Percentiles rank a stretch among this genome's conserved stretches.
These are phyloP conservation scores for Amanita pseudoporphyria DNA, from an alignment of 768 basidiomycete genomes.

Conservation along the genomic window DNA sequence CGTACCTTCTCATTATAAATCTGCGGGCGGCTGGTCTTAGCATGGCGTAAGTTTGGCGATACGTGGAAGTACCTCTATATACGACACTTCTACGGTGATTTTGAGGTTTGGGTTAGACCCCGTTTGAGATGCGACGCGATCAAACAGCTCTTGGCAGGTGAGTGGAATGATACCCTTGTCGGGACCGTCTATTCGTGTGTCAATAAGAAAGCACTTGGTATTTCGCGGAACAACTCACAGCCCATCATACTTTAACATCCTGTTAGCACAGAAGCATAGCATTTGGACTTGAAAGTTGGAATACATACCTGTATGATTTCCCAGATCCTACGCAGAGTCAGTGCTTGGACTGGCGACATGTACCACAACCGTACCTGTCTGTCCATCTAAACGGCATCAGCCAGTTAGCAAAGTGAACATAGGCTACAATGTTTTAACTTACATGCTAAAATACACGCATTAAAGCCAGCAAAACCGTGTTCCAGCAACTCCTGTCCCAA, in stretches of 20 bases:
- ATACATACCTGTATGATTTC: conserved; percentile 79
- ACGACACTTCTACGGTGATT: conserved; percentile 96
- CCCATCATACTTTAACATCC: conserved; percentile 76
- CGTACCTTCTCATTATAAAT: conserved; percentile 98
- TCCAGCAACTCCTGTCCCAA: conserved; percentile 90
- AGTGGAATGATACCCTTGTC: conserved; percentile 98
- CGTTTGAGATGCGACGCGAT: conserved; percentile 62
- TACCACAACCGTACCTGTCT: conserved; percentile 57
- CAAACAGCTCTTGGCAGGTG: conserved; percentile 88
- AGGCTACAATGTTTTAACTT: conserved; percentile 29
- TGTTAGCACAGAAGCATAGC: conserved; percentile 6
- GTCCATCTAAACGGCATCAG: conserved; percentile 42
- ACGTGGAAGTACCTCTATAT: conserved; percentile 73
- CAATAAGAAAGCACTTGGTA: conserved; percentile 2
- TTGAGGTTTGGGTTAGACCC: conserved; percentile 55
- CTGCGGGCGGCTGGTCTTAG: conserved; percentile 24
- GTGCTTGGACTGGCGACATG: background rate
- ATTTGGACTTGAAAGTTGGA: conserved; percentile 2
- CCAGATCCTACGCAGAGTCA: conserved; percentile 55
- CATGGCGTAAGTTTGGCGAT: background rate
- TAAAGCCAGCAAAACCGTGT: conserved; percentile 93
- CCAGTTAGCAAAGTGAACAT: background rate
- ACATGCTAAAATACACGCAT: conserved; percentile 99
- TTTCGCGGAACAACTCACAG: conserved; percentile 44
- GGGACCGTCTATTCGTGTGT: conserved; percentile 54